These are phyloP conservation scores for Phenoliferia sp. DNA, from an alignment of 1,284 basidiomycete genomes.

Conservation along the genomic window DNA sequence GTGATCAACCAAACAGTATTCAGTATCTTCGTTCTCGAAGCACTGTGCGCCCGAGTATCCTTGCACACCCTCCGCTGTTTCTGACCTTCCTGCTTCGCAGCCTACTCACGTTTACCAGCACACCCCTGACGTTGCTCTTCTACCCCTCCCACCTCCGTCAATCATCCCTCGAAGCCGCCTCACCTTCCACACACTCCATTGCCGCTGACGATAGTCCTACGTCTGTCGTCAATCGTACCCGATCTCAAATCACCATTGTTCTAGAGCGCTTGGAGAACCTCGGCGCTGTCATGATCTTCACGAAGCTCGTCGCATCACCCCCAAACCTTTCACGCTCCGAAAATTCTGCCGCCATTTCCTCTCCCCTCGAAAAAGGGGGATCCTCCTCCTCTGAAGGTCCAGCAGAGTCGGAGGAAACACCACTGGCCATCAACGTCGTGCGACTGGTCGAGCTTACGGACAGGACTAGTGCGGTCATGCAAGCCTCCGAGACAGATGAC, in stretches of 20 bases:
- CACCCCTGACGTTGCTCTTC: conserved; percentile 43
- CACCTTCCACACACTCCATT: no score
- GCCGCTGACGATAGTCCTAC: no score
- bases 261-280: conserved; percentile 89
- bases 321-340: neutral
- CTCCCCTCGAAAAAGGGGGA: neutral
- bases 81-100: neutral
- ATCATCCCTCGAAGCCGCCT: no score
- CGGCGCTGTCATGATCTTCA: conserved; percentile 51
- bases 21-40: conserved; percentile 65
- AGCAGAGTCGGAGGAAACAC: no score
- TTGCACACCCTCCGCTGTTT: neutral
- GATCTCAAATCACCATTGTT: conserved; percentile 57
- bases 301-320: conserved; percentile 26
- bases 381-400: no score
- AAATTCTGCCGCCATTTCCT: neutral
- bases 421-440: conserved; percentile 46
- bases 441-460: conserved; percentile 82
- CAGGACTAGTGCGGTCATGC: conserved; percentile 78
- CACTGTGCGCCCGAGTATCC: conserved; percentile 19
- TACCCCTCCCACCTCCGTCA: conserved; percentile 38
- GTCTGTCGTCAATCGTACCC: neutral
- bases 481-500: conserved; percentile 65
- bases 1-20: conserved; percentile 64
- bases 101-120: conserved; percentile 42